A percentile compares a stretch with the other conserved stretches of the same genome.
These are phyloP conservation scores for Protomyces lactucae-debilis DNA, from an alignment of 1,139 yeast genomes.

Conservation along the genomic window DNA sequence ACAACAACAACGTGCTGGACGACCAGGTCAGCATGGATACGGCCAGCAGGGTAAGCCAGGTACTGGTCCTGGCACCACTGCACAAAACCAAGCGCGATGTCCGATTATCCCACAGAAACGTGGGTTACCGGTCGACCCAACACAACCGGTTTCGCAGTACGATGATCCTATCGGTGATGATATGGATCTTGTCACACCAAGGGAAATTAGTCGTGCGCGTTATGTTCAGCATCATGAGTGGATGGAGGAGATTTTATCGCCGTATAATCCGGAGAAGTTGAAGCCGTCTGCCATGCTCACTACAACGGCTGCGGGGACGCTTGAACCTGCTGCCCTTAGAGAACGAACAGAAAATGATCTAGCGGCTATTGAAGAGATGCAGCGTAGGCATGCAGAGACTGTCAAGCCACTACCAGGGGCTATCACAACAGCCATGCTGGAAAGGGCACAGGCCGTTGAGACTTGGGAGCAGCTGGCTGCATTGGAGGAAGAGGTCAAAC, in stretches of 20 bases:
- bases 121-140: not conserved
- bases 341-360: not conserved
- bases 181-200: constrained; percentile 42
- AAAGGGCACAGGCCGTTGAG: not conserved
- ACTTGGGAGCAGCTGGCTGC: not conserved
- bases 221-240: constrained; percentile 46
- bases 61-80: not conserved
- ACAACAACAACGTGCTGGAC: constrained; percentile 12
- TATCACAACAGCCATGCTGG: not conserved
- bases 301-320: not conserved
- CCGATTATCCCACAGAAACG: constrained; percentile 13
- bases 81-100: not conserved
- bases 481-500: not conserved
- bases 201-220: constrained; percentile 45
- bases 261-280: not conserved
- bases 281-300: not conserved
- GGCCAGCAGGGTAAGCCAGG: not conserved
- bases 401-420: not conserved
- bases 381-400: not conserved
- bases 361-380: not conserved
- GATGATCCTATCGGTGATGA: constrained; percentile 40
- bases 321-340: not conserved
- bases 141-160: not conserved
- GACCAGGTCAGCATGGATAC: not conserved
- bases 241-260: constrained; percentile 42